A percentile compares a stretch with the other conserved stretches of the same genome.
phyloP scores from a whole-genome alignment of 345 rosid species.

The Kernera saxatilis region DNA sequence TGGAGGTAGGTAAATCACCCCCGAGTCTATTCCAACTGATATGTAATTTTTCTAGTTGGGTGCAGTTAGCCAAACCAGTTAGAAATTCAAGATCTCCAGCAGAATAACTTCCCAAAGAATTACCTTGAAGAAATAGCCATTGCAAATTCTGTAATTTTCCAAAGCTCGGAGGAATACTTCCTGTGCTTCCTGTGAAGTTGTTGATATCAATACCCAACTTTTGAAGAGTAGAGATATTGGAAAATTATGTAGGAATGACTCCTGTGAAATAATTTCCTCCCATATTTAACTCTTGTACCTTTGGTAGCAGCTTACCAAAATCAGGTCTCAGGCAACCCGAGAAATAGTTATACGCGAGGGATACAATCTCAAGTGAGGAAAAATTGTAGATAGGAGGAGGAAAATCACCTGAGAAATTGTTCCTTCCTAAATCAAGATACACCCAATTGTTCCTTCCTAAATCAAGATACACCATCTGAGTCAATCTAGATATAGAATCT shows the following conservation, averaged over 20 bases:
- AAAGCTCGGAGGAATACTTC: neutral
- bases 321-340: neutral
- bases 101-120: neutral
- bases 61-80: neutral
- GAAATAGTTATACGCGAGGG: rapidly evolving
- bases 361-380: neutral
- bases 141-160: neutral
- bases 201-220: rapidly evolving
- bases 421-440: rapidly evolving
- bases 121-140: rapidly evolving
- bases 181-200: neutral
- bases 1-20: neutral
- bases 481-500: neutral
- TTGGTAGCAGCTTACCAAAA: neutral
- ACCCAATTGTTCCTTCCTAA: rapidly evolving
- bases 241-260: neutral
- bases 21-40: neutral
- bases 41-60: rapidly evolving
- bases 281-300: rapidly evolving
- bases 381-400: neutral
- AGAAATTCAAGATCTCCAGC: neutral
- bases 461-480: rapidly evolving
- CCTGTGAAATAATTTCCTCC: neutral
- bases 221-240: neutral
- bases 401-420: neutral